These are phyloP conservation scores for Metarhizium rileyi DNA, from an alignment of 2,329 filamentous ascomycete genomes.

Conservation along the genomic window DNA sequence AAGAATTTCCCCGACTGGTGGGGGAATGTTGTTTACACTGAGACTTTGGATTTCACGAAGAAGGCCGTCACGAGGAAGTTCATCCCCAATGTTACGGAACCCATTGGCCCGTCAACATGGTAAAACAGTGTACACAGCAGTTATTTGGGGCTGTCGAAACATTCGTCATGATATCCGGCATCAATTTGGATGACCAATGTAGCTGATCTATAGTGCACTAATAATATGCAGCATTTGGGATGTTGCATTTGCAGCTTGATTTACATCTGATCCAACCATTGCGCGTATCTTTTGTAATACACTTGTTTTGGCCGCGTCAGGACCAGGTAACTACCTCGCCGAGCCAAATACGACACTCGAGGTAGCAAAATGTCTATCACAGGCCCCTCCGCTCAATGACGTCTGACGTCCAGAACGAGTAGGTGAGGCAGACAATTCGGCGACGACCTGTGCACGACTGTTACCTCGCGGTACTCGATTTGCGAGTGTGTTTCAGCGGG, in stretches of 20 bases:
- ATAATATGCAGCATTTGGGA: background rate
- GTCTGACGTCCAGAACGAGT: no score
- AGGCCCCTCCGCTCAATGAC: no score
- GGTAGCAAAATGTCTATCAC: no score
- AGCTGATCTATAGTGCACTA: background rate
- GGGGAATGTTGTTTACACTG: slow-evolving; percentile 29
- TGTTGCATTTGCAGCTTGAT: background rate
- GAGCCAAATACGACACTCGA: no score
- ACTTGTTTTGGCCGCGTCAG: no score
- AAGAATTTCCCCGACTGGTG: slow-evolving; percentile 33
- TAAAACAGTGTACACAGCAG: slow-evolving; percentile 2
- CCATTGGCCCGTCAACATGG: slow-evolving; percentile 19
- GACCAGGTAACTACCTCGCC: no score
- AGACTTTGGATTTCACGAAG: slow-evolving; percentile 19
- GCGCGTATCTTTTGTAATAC: no score
- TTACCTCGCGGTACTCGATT: no score
- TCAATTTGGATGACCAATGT: background rate
- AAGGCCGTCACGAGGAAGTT: slow-evolving; percentile 18
- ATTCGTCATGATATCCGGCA: background rate
- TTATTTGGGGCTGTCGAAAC: background rate
- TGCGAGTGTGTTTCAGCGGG: no score
- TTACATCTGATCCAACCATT: no score
- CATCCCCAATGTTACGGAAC: slow-evolving; percentile 13
- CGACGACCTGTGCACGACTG: no score
- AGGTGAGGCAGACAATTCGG: no score